Base-by-base conservation (phyloP, 805 yeast species). In the Millerozyma miso region DNA sequence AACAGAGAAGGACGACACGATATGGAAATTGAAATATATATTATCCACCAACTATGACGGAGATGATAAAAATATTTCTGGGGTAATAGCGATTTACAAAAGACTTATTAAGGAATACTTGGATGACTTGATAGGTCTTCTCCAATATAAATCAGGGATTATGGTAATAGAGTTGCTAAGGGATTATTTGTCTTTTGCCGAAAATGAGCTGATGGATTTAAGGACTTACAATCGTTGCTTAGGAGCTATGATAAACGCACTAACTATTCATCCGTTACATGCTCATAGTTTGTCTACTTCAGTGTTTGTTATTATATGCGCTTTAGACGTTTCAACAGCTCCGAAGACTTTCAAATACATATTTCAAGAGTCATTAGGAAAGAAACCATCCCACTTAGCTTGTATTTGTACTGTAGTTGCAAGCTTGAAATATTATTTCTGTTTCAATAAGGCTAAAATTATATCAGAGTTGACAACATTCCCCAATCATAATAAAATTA, bases 1-100 rank as follows among this genome's bases (percentile, higher is more conserved):
- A 37, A 29, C 29, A 19, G 42, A 29, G 34, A 38, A 16, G 18
- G 16, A 10, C n/a, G 40, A 26, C 10, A 40, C 42, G 7, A 38
- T 46, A 12, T 38, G 41, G 15, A 44, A 36, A 33, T 33, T 54
- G 12, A 42, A 55, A 29, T 51, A 43, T 32, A 36, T 54, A 12
- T 32, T 54, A 3, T 41, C 49, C 2, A 50, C 36, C 18, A 52
- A 52, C 20, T 50, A 46, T 40, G 42, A 45, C 15, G 53, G 48
- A 10, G 41, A 39, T 13, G 45, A 47, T 17, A 12, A 16, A 12
- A 40, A 37, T 15, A 19, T 49, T 15, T 19, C 18, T 3, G 35
- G 41, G 12, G 44, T 46, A 17, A 43, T 50, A 15, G 19, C 35
- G 7, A 19, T 31, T 14, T 40, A 39, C 18, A 38, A 38, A 19